These are phyloP conservation scores for Termitomyces eurrhizus DNA, from an alignment of 768 basidiomycete genomes.

Conservation along the genomic window DNA sequence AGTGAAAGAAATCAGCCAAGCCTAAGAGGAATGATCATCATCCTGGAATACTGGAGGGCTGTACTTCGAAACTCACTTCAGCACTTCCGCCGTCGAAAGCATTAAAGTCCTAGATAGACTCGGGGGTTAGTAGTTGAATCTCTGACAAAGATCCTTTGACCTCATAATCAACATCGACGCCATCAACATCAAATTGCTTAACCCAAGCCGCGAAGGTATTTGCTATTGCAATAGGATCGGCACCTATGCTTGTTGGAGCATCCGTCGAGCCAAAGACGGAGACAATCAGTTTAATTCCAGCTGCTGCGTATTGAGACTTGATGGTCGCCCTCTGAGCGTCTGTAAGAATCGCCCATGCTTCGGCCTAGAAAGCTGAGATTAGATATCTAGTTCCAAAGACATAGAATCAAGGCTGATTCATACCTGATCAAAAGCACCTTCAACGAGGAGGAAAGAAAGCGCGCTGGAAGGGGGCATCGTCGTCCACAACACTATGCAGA, in stretches of 20 bases:
- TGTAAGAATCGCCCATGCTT: conserved; percentile 49
- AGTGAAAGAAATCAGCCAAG: conserved; percentile 54
- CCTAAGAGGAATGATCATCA: conserved; percentile 19
- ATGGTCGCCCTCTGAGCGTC: conserved; percentile 46
- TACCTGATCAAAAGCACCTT: conserved; percentile 56
- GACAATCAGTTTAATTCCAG: conserved; percentile 60
- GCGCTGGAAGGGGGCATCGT: conserved; percentile 23
- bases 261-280: conserved; percentile 60
- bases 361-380: conserved; percentile 27
- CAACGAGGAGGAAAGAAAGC: conserved; percentile 51
- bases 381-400: background rate
- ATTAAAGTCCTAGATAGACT: conserved; percentile 47
- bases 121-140: background rate
- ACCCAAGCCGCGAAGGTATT: conserved; percentile 66
- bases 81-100: conserved; percentile 54
- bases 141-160: conserved; percentile 17
- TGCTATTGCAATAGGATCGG: conserved; percentile 60
- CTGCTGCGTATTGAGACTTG: conserved; percentile 47
- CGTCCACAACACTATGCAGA: background rate
- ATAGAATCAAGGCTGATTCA: background rate
- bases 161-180: conserved; percentile 76
- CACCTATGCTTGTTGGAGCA: conserved; percentile 51
- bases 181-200: conserved; percentile 56
- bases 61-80: conserved; percentile 30
- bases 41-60: no score